Evolutionary conservation across 2,329 filamentous ascomycete genomes (phyloP).

Genomic region (Epichloe elymi): DNA sequence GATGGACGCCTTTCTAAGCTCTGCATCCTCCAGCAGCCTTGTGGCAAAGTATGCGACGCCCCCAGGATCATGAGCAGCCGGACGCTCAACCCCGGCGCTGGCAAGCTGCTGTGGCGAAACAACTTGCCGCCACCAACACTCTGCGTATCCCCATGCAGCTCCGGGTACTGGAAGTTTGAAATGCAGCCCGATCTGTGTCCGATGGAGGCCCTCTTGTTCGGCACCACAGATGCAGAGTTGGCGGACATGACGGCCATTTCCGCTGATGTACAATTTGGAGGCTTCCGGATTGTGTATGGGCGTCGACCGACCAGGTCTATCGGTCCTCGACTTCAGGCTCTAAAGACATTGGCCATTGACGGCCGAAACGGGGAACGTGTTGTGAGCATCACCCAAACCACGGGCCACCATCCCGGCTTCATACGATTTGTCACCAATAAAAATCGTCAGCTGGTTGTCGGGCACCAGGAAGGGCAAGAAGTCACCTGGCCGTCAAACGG

Average conservation of each 20-base stretch:
- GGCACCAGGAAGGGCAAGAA: not conserved
- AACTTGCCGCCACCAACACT: not conserved
- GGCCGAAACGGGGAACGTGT: not conserved
- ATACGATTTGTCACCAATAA: not conserved
- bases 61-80: not conserved
- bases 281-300: not conserved
- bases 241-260: not conserved
- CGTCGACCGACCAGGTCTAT: not conserved
- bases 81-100: not conserved
- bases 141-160: not conserved
- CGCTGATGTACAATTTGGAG: not conserved
- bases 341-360: not conserved
- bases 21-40: not conserved
- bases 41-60: not conserved
- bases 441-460: slow-evolving; percentile 17
- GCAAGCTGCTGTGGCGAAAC: not conserved
- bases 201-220: not conserved
- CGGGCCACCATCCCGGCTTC: not conserved
- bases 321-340: not conserved
- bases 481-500: not conserved
- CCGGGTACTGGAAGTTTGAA: not conserved
- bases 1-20: not conserved
- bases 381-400: not conserved
- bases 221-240: not conserved
- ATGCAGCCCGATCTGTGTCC: not conserved